These are phyloP conservation scores for Suillus sp. DNA, from an alignment of 768 basidiomycete species.

Conservation along the genomic window DNA sequence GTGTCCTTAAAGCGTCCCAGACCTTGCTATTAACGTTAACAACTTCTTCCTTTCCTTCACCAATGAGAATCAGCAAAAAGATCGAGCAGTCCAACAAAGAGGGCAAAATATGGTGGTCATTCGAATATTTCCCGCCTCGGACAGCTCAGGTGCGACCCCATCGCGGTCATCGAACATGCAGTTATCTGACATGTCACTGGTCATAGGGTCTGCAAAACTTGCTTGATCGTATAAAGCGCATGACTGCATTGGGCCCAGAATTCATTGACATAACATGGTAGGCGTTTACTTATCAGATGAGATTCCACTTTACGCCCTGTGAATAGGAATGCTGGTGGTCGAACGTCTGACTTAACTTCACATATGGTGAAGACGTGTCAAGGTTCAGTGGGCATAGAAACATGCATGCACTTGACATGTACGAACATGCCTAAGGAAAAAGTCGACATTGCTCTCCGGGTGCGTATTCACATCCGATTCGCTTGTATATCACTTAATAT, in stretches of 20 bases:
- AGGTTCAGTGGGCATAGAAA: slow-evolving; percentile 89
- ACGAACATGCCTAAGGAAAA: slow-evolving; percentile 98
- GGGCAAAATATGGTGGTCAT: slow-evolving; percentile 94
- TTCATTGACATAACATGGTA: slow-evolving; percentile 98
- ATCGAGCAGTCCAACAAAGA: slow-evolving; percentile 84
- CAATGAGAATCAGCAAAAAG: slow-evolving; percentile 95
- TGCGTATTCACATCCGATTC: slow-evolving; percentile 41
- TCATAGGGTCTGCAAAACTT: slow-evolving; percentile 75
- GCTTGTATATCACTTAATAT: slow-evolving; percentile 12
- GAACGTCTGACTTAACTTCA: slow-evolving; percentile 91
- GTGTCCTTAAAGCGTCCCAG: slow-evolving; percentile 13
- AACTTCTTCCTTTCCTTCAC: slow-evolving; percentile 24
- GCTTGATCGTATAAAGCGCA: slow-evolving; percentile 97
- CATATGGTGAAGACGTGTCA: slow-evolving; percentile 96
- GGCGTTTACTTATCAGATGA: slow-evolving; percentile 20
- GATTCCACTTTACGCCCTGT: slow-evolving; percentile 10
- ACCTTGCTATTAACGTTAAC: slow-evolving; percentile 20
- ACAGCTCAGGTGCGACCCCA: slow-evolving; percentile 76
- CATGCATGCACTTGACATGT: slow-evolving; percentile 98
- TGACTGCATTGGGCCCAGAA: slow-evolving; percentile 93
- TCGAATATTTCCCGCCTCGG: slow-evolving; percentile 97
- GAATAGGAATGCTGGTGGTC: slow-evolving; percentile 91
- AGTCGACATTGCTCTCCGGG: slow-evolving; percentile 86
- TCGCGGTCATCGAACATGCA: not conserved
- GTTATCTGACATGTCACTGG: slow-evolving; percentile 7